Percentiles rank a stretch among this genome's conserved stretches.
These are phyloP conservation scores for Botrytis sinoallii DNA, from an alignment of 2,329 filamentous ascomycete species.

Conservation along the genomic window DNA sequence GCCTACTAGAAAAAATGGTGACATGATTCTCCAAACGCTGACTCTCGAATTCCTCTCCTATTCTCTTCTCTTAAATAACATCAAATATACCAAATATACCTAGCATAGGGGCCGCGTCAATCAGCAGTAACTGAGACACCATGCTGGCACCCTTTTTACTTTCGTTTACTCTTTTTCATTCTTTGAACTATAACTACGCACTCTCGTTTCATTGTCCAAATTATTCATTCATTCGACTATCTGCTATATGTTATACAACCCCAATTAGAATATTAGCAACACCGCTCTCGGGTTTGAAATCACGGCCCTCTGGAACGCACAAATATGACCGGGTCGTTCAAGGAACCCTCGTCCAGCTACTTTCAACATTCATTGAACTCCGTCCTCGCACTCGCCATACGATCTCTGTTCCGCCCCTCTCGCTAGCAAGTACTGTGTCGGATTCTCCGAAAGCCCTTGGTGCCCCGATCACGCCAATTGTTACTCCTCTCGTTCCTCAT, in stretches of 20 bases:
- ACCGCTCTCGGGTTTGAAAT: neutral
- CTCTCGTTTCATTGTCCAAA: neutral
- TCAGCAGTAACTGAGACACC: slow-evolving; percentile 19
- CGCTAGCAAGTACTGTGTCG: neutral
- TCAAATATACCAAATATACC: slow-evolving; percentile 14
- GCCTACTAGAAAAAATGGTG: neutral
- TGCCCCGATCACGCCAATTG: neutral
- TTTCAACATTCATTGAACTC: slow-evolving; percentile 5
- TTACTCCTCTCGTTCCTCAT: neutral
- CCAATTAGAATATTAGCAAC: neutral
- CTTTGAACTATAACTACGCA: neutral
- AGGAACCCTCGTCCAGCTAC: slow-evolving; percentile 8
- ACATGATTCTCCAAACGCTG: neutral
- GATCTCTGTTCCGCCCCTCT: neutral
- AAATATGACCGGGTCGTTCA: slow-evolving; percentile 12
- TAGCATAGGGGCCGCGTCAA: slow-evolving; percentile 10
- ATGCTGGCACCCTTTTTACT: slow-evolving; percentile 7
- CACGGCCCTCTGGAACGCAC: neutral
- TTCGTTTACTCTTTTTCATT: slow-evolving; percentile 12
- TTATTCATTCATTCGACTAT: neutral
- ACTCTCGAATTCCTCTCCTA: neutral
- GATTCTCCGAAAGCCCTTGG: neutral
- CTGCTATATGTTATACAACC: neutral
- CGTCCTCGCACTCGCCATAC: slow-evolving; percentile 13
- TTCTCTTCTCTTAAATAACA: neutral